Percentiles rank a stretch among this genome's conserved stretches.
phyloP scores from a whole-genome alignment of 257 asterid genomes.

The Paraleonurus japonicus region DNA sequence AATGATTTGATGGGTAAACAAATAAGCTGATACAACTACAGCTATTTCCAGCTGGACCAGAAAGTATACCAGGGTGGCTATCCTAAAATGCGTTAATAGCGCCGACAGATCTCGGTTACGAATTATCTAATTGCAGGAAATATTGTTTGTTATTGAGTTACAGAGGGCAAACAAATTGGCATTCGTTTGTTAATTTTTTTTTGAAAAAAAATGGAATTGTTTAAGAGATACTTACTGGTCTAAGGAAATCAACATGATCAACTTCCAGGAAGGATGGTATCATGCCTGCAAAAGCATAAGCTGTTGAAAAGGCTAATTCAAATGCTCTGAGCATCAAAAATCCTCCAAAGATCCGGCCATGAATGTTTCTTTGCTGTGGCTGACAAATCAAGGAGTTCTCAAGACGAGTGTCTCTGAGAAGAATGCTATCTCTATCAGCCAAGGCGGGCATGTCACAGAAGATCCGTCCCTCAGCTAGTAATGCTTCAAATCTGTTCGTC shows the following conservation, averaged over 20 bases:
- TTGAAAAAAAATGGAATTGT: neutral
- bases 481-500: slow-evolving; percentile 47
- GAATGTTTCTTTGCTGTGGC: slow-evolving; percentile 97
- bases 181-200: too few relatives aligned
- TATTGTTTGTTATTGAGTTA: neutral
- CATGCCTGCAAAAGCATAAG: slow-evolving; percentile 92
- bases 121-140: slow-evolving; percentile 4
- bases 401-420: slow-evolving; percentile 82
- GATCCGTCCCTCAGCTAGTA: slow-evolving; percentile 82
- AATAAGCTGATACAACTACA: neutral
- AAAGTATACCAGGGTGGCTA: neutral
- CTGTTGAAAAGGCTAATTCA: slow-evolving; percentile 84
- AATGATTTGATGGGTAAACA: neutral
- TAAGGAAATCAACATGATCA: slow-evolving; percentile 90
- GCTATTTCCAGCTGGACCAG: neutral
- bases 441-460: slow-evolving; percentile 98
- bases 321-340: slow-evolving; percentile 92
- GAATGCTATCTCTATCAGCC: slow-evolving; percentile 91
- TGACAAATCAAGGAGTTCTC: slow-evolving; percentile 95
- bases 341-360: slow-evolving; percentile 96
- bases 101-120: neutral
- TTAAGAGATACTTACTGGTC: slow-evolving; percentile 60
- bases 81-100: neutral
- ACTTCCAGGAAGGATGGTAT: slow-evolving; percentile 94
- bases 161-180: neutral